Base-by-base conservation (phyloP, 176 grass and related monocot genomes). In the Oryza officinalis region DNA sequence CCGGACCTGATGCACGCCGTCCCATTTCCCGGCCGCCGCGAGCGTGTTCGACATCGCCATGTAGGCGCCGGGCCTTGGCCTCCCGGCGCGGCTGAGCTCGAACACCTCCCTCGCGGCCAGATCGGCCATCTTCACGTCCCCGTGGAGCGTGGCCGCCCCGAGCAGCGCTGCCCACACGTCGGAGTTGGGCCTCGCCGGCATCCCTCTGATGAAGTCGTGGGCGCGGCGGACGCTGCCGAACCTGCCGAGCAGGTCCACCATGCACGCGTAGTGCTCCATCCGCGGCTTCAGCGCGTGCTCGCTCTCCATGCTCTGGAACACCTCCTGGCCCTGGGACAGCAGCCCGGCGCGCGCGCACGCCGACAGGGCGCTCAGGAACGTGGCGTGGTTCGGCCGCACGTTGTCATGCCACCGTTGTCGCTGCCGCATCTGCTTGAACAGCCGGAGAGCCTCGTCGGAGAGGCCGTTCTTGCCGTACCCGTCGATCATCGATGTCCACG, bases 401-500 rank as follows among this genome's bases (percentile, higher is more conserved):
- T 69, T 74, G 20, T n/a, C 49, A 0, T 3, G 50, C 30, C 4
- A 27, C 54, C n/a, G n/a, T n/a, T 5, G 33, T 35, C 14, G 54
- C 78, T 1, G 50, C 63, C 30, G 85, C 91, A 95, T 92, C 68
- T 91, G 75, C 11, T 76, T 67, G 4, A 95, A 95, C 43, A 98
- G 80, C 38, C 77, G 33, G n/a, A 95, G 87, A 47, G 96, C 89
- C 67, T 93, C 50, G 6, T 77, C 61, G 14, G 92, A 57, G 15
- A 91, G 75, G 60, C 96, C 92, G 69, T 98, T 98, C 86, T 94
- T 91, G 31, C 91, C 92, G 64, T 95, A 95, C 25, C 95, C 89
- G 66, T 98, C 95, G 64, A 98, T 93, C 89, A 98, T 98, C 11
- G 90, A 92, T 0, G 95, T 97, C 95, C 95, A 97, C 2, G 92